phyloP scores from a whole-genome alignment of 495 filamentous ascomycete genomes.

The Cudoniella acicularis region DNA sequence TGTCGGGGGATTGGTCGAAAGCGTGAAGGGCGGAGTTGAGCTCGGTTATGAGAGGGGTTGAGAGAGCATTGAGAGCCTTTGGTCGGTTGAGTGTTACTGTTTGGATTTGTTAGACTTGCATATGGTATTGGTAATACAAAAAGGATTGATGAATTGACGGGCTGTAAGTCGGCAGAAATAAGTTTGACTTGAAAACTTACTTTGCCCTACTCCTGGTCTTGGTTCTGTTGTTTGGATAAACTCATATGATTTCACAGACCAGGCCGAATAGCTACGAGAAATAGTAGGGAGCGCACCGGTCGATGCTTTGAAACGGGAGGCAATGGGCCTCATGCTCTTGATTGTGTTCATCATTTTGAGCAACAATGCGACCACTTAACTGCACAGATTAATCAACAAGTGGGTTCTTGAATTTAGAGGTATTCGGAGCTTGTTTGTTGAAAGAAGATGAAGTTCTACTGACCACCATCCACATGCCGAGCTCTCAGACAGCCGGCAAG shows the following conservation, averaged over 20 bases:
- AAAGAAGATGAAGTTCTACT: not conserved
- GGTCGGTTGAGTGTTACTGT: constrained; percentile 93
- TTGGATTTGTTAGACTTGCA: constrained; percentile 9
- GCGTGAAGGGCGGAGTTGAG: constrained; percentile 76
- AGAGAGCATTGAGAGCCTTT: constrained; percentile 91
- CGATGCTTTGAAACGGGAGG: constrained; percentile 49
- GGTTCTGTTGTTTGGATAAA: constrained; percentile 76
- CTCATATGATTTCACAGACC: constrained; percentile 61
- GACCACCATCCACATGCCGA: not conserved
- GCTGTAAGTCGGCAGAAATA: too few relatives aligned
- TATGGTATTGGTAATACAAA: too few relatives aligned
- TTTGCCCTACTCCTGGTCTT: constrained; percentile 82
- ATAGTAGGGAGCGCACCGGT: constrained; percentile 34
- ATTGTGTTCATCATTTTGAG: constrained; percentile 49
- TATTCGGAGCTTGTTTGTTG: not conserved
- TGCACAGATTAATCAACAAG: not conserved
- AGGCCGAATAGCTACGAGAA: constrained; percentile 54
- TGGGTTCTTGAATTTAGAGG: not conserved
- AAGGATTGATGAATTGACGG: too few relatives aligned
- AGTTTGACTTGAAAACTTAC: constrained; percentile 43
- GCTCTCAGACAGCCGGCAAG: not conserved
- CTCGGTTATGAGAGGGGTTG: constrained; percentile 80
- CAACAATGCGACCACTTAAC: not conserved
- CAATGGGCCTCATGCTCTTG: constrained; percentile 53
- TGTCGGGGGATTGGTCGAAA: constrained; percentile 65